Conservation (phyloP, 2,329 filamentous ascomycete species). For the Raffaelea ambrosiae region DNA sequence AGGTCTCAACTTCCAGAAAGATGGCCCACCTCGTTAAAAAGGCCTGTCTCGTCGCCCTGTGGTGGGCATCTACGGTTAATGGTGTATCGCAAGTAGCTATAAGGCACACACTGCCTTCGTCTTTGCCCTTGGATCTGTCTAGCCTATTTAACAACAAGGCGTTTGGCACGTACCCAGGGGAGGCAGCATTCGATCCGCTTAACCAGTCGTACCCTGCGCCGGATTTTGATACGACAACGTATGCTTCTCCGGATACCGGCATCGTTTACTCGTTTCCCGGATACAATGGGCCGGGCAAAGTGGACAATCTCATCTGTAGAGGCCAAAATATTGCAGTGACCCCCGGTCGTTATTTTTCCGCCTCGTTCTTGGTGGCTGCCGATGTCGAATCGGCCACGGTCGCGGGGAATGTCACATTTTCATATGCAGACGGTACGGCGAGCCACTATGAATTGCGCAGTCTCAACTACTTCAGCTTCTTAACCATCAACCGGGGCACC, state of each 20-base stretch:
- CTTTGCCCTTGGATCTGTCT: slow-evolving; percentile 22
- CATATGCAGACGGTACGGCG: slow-evolving; percentile 27
- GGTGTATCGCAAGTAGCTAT: too few relatives aligned
- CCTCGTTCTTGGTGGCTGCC: slow-evolving; percentile 16
- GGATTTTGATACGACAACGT: background rate
- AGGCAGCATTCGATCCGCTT: slow-evolving; percentile 33
- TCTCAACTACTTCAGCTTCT: slow-evolving; percentile 26
- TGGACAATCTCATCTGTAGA: slow-evolving; percentile 34
- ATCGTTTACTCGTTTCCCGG: slow-evolving; percentile 32
- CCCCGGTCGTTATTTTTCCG: slow-evolving; percentile 4
- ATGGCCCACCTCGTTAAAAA: too few relatives aligned
- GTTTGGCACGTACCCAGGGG: slow-evolving; percentile 33
- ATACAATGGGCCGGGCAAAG: slow-evolving; percentile 21
- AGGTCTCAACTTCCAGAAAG: too few relatives aligned
- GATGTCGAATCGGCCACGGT: slow-evolving; percentile 28
- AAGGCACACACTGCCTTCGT: slow-evolving; percentile 4
- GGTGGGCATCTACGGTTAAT: too few relatives aligned
- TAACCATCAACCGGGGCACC: slow-evolving; percentile 28
- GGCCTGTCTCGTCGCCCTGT: too few relatives aligned
- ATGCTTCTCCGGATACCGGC: slow-evolving; percentile 22
- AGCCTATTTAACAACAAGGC: slow-evolving; percentile 37
- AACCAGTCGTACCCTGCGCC: slow-evolving; percentile 31
- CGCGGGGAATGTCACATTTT: slow-evolving; percentile 31
- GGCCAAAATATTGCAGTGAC: slow-evolving; percentile 20
- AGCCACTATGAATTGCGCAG: slow-evolving; percentile 31